These are phyloP conservation scores for Coemansia asiatica DNA, from an alignment of 192 early-diverging fungal genomes.

Conservation along the genomic window DNA sequence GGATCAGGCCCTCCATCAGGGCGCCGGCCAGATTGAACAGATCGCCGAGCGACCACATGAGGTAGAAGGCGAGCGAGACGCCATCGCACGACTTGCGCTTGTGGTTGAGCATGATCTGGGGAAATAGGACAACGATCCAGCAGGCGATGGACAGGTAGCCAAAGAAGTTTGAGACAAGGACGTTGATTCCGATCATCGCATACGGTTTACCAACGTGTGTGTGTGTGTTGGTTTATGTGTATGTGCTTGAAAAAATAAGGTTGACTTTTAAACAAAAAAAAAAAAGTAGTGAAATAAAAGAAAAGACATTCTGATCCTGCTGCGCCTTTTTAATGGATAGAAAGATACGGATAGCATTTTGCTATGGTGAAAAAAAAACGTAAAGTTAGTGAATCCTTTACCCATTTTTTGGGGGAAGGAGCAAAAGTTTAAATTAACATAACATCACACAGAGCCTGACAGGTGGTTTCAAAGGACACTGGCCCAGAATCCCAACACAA, in stretches of 20 bases:
- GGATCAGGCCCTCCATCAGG: conserved; percentile 63
- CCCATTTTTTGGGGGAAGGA: neutral
- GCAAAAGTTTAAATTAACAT: neutral
- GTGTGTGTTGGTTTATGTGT: neutral
- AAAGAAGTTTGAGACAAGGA: conserved; percentile 25
- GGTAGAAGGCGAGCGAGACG: conserved; percentile 68
- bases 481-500: neutral
- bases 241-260: neutral
- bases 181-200: conserved; percentile 5
- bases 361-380: neutral
- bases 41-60: conserved; percentile 80
- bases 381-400: neutral
- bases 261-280: neutral
- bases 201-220: neutral
- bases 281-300: neutral
- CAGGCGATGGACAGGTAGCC: conserved; percentile 72
- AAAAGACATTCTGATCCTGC: neutral
- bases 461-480: neutral
- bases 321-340: neutral
- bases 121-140: conserved; percentile 78
- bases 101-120: conserved; percentile 77
- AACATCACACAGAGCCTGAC: neutral
- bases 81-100: conserved; percentile 72
- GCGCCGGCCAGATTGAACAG: conserved; percentile 70
- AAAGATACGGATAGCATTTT: neutral